Evolutionary conservation across 1,139 yeast genomes (phyloP).

Genomic region (Yamadazyma sp.): DNA sequence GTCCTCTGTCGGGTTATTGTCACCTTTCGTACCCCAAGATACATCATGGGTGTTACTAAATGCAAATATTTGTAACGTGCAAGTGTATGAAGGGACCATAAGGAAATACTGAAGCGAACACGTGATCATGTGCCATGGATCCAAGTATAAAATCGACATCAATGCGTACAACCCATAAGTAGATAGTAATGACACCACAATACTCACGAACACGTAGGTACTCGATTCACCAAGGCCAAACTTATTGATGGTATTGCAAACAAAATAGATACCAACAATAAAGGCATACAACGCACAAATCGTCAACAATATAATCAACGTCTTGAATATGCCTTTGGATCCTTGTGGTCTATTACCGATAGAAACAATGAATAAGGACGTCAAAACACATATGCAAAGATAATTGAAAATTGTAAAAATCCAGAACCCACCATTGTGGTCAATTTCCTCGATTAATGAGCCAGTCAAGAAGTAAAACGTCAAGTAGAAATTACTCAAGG

Average conservation of each 20-base stretch:
- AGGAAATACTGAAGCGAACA: slow-evolving; percentile 83
- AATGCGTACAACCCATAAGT: slow-evolving; percentile 86
- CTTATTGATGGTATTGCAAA: slow-evolving; percentile 51
- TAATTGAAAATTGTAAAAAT: slow-evolving; percentile 83
- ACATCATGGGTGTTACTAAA: slow-evolving; percentile 89
- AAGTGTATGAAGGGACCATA: slow-evolving; percentile 86
- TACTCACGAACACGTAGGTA: slow-evolving; percentile 64
- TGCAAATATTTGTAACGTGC: slow-evolving; percentile 90
- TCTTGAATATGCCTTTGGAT: slow-evolving; percentile 64
- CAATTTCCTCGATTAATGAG: slow-evolving; percentile 50
- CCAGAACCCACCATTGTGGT: slow-evolving; percentile 66
- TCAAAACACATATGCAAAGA: slow-evolving; percentile 73
- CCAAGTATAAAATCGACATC: slow-evolving; percentile 78
- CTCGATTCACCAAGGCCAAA: slow-evolving; percentile 40
- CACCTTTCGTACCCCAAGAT: slow-evolving; percentile 97
- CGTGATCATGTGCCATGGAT: slow-evolving; percentile 92
- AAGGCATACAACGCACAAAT: slow-evolving; percentile 81
- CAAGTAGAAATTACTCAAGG: slow-evolving; percentile 84
- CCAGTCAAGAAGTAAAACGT: slow-evolving; percentile 94
- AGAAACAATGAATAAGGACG: slow-evolving; percentile 84
- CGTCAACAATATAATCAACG: slow-evolving; percentile 69
- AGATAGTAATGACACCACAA: slow-evolving; percentile 81
- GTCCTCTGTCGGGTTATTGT: slow-evolving; percentile 66
- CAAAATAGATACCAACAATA: slow-evolving; percentile 79
- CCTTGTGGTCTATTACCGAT: slow-evolving; percentile 98